These are phyloP conservation scores for Aspergillus ruber DNA, from an alignment of 2,329 filamentous ascomycete species.

Conservation along the genomic window DNA sequence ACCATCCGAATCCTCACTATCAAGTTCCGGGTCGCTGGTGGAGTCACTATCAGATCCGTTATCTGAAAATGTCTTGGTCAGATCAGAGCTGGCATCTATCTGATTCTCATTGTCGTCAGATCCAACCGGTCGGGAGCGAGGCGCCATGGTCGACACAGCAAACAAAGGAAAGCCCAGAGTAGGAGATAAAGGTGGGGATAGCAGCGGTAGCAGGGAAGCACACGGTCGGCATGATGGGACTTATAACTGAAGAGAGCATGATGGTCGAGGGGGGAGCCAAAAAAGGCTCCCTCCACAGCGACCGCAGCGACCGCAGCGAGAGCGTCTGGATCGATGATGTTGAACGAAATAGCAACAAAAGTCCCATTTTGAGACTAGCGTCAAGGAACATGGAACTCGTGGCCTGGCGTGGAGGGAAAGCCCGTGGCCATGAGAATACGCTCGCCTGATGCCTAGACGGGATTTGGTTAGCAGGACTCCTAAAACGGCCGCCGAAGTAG, in stretches of 20 bases:
- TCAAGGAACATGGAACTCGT: too few relatives aligned
- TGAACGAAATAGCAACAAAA: not conserved
- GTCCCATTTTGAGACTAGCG: too few relatives aligned
- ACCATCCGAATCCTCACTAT: constrained; percentile 8
- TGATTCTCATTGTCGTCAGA: constrained; percentile 4
- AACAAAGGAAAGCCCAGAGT: constrained; percentile 1
- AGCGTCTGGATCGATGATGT: too few relatives aligned
- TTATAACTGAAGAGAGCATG: not conserved
- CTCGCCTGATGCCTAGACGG: not conserved
- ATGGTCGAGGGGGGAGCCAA: not conserved
- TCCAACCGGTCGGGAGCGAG: constrained; percentile 1
- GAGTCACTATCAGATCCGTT: constrained; percentile 8
- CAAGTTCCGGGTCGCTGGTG: constrained; percentile 7
- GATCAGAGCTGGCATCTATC: constrained; percentile 9
- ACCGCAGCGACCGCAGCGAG: too few relatives aligned
- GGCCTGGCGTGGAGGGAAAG: too few relatives aligned
- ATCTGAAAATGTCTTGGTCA: constrained; percentile 8
- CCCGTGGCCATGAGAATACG: not conserved
- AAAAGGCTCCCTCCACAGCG: too few relatives aligned
- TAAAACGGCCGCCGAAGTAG: too few relatives aligned
- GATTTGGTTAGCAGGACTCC: not conserved
- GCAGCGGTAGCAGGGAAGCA: not conserved
- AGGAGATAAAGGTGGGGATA: constrained; percentile 1
- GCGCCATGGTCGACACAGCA: constrained; percentile 1
- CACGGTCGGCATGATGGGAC: too few relatives aligned